Base-by-base conservation (phyloP, 2,329 filamentous ascomycete species). In the Neodidymelliopsis sp. region DNA sequence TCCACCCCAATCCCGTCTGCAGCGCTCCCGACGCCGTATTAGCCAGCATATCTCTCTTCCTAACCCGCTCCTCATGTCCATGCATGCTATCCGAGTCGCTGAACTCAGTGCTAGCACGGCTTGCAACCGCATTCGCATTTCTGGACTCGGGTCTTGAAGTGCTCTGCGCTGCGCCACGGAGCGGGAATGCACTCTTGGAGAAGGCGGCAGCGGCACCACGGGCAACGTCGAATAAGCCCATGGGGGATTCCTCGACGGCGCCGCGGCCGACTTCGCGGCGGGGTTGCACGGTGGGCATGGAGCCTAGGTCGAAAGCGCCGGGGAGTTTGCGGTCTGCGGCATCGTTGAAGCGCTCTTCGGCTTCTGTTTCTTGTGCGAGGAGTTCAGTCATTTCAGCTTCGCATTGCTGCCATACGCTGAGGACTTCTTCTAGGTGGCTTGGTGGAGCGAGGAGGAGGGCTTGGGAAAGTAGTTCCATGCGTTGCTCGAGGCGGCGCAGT, bases 381-480 rank as follows among this genome's bases (percentile, higher is more conserved):
- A 88, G 79, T 0, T 80, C 79, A 39, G 86, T 86, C 39, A 90
- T 83, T 66, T 93, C 88, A 61, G 90, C 87, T 65, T 95, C 90
- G 57, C 88, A 91, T 33, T 87, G 81, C 10, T 88, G 84, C 77
- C 89, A 94, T 1, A 84, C 85, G 38, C 84, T 86, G 3, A 94
- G 75, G 11, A 94, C 88, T 57, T 91, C 88, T 50, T 89, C 85
- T 0, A 94, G 79, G 10, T 88, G 84, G 0, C 80, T 76, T 0
- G 84, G 75, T 1, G 90, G 90, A 0, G 89, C 89, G 38, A 92
- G 82, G 7, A 90, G 81, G 13, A 94, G 78, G 1, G 90, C 88
- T 10, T 88, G 85, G 1, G 88, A 85, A 2, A 95, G 77, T 27
- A 91, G 88, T 62, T 93, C 90, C 67, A 91, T 89, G 16, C 90